These are phyloP conservation scores for Pogostemon cablin DNA, from an alignment of 257 asterid species.

Conservation along the genomic window DNA sequence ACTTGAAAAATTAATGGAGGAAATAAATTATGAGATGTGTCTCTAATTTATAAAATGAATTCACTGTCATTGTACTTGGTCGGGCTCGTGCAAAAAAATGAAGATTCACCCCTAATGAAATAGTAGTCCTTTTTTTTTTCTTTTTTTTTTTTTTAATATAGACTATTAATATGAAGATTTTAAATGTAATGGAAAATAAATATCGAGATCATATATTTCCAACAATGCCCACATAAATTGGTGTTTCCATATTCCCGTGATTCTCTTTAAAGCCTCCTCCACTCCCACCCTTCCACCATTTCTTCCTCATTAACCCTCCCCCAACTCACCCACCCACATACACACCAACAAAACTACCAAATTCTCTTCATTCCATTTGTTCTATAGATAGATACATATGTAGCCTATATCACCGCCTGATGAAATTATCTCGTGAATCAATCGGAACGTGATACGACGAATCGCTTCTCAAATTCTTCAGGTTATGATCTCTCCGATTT, in stretches of 20 bases:
- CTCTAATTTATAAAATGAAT: no score
- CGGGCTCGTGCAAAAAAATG: no score
- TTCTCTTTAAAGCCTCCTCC: conserved; percentile 46
- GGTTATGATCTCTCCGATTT: conserved; percentile 31
- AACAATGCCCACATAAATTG: background rate
- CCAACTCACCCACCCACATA: background rate
- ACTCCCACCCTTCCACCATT: conserved; percentile 30
- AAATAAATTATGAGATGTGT: no score
- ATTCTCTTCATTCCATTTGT: conserved; percentile 23
- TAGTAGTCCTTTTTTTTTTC: no score
- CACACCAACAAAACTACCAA: background rate
- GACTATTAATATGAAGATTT: background rate
- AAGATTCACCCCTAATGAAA: no score
- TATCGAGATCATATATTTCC: background rate
- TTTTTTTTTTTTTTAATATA: no score
- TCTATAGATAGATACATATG: background rate
- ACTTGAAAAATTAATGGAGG: no score
- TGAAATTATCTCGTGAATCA: conserved; percentile 24
- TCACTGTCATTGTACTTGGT: no score
- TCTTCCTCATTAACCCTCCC: conserved; percentile 18
- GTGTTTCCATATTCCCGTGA: conserved; percentile 30
- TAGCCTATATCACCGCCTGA: background rate
- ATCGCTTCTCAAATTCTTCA: conserved; percentile 28
- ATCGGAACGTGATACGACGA: conserved; percentile 9
- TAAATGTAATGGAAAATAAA: background rate